phyloP scores from a whole-genome alignment of 2,329 filamentous ascomycete genomes.

The Ophiosphaerella narmari region DNA sequence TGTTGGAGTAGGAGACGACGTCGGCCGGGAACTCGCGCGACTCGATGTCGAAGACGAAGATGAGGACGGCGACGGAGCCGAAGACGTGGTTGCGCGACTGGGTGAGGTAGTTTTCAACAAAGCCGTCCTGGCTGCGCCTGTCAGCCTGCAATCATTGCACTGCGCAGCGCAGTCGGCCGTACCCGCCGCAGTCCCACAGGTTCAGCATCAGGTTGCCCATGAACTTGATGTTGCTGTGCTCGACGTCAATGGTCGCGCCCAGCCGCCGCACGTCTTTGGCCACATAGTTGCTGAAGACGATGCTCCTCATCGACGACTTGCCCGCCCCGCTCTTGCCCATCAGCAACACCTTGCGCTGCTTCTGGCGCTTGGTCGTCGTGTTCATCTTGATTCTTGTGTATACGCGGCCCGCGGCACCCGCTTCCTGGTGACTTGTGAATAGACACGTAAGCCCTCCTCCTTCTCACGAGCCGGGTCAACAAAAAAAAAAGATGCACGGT shows the following conservation, averaged over 20 bases:
- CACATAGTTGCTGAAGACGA: constrained; percentile 99
- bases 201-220: constrained; percentile 97
- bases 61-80: constrained; percentile 91
- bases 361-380: constrained; percentile 51
- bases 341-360: constrained; percentile 59
- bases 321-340: constrained; percentile 95
- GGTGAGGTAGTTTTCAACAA: constrained; percentile 97
- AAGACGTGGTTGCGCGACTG: constrained; percentile 97
- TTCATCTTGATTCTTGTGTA: constrained; percentile 33
- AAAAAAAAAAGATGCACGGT: no score
- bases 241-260: constrained; percentile 96
- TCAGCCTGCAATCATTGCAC: constrained; percentile 10
- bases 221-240: constrained; percentile 98
- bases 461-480: no score
- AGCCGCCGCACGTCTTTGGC: constrained; percentile 91
- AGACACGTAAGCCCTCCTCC: no score
- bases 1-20: constrained; percentile 86
- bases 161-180: constrained; percentile 31
- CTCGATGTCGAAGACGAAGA: constrained; percentile 99
- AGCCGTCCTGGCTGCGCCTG: constrained; percentile 79
- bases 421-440: no score
- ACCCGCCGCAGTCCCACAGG: constrained; percentile 97
- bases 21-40: constrained; percentile 93
- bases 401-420: background rate
- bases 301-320: constrained; percentile 97